These are phyloP conservation scores for Gonium pectorale DNA, from an alignment of 139 green algal species.

Conservation along the genomic window DNA sequence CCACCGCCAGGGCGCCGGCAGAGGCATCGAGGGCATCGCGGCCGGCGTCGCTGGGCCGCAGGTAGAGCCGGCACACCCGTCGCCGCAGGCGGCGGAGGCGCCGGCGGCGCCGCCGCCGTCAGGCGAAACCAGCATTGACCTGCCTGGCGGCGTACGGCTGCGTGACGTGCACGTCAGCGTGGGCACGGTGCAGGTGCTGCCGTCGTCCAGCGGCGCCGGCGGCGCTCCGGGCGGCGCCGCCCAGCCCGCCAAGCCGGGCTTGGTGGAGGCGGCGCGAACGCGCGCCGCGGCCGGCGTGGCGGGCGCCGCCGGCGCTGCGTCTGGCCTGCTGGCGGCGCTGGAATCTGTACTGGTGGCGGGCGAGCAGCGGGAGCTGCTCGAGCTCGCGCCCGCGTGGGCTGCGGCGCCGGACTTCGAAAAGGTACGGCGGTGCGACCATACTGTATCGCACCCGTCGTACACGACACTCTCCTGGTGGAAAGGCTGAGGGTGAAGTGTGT, in stretches of 20 bases:
- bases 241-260: not conserved
- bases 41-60: not conserved
- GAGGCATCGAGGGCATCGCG: no score
- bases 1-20: no score
- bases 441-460: no score
- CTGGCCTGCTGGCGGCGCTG: not conserved
- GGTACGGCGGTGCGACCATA: no score
- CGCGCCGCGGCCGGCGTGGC: not conserved
- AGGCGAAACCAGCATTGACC: not conserved
- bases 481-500: no score
- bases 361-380: not conserved
- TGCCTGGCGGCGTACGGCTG: not conserved
- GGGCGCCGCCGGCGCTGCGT: not conserved
- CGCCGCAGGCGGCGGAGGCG: not conserved
- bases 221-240: not conserved
- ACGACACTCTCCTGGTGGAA: no score
- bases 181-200: not conserved
- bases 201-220: not conserved
- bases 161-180: not conserved
- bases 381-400: slow-evolving; percentile 6
- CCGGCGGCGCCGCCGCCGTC: not conserved
- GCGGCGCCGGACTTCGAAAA: slow-evolving; percentile 18
- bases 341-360: not conserved
- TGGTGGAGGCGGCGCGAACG: not conserved
- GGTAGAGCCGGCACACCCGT: not conserved